Evolutionary conservation across 2,329 filamentous ascomycete genomes (phyloP).

Genomic region (Beauveria sp.): DNA sequence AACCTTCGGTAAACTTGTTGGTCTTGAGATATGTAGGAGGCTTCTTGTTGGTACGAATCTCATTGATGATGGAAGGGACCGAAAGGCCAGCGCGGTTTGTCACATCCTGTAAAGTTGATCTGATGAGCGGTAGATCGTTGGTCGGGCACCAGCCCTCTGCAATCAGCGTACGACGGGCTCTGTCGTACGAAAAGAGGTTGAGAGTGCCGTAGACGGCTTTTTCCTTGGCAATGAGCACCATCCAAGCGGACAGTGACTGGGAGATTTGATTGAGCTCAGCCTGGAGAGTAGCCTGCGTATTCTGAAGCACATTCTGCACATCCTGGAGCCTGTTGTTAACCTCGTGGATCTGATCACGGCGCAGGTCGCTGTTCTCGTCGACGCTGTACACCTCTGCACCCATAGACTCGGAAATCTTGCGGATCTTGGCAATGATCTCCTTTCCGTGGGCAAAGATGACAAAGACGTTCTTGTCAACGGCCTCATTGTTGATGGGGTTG

Average conservation of each 20-base stretch:
- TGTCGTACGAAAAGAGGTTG: slow-evolving; percentile 95
- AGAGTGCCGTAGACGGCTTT: slow-evolving; percentile 95
- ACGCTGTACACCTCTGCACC: slow-evolving; percentile 94
- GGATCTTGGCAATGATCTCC: slow-evolving; percentile 96
- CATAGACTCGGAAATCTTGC: slow-evolving; percentile 97
- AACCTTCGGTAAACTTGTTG: slow-evolving; percentile 96
- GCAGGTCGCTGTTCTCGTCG: slow-evolving; percentile 92
- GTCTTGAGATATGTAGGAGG: slow-evolving; percentile 96
- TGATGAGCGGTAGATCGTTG: slow-evolving; percentile 80
- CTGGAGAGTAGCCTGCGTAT: slow-evolving; percentile 90
- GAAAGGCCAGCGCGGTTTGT: slow-evolving; percentile 92
- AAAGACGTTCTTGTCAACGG: slow-evolving; percentile 94
- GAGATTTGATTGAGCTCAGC: slow-evolving; percentile 91
- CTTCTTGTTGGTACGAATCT: slow-evolving; percentile 93
- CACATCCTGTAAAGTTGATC: slow-evolving; percentile 89
- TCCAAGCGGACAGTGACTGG: slow-evolving; percentile 88
- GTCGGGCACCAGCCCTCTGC: slow-evolving; percentile 97
- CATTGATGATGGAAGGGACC: slow-evolving; percentile 97
- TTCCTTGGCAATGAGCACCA: slow-evolving; percentile 96
- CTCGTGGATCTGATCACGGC: slow-evolving; percentile 92
- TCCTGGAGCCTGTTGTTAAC: slow-evolving; percentile 91
- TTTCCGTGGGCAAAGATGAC: slow-evolving; percentile 99
- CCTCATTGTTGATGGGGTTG: slow-evolving; percentile 86
- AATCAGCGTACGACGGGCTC: slow-evolving; percentile 89
- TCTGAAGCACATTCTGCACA: slow-evolving; percentile 83